These are phyloP conservation scores for Hortiboletus rubellus DNA, from an alignment of 1,284 basidiomycete species.

Conservation along the genomic window DNA sequence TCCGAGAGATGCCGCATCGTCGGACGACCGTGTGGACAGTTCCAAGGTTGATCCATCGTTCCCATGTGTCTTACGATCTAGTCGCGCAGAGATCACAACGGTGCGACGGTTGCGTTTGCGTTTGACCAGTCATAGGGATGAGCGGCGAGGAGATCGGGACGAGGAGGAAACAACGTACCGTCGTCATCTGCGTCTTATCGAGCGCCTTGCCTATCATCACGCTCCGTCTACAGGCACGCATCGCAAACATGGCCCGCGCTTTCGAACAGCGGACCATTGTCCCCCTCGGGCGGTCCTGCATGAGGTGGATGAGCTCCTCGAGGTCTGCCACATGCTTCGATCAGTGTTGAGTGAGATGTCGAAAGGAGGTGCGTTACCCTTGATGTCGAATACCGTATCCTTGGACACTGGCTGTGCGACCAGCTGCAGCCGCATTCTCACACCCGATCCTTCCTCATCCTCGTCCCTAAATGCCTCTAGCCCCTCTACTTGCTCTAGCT, in stretches of 20 bases:
- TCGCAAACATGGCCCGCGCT: slow-evolving; percentile 95
- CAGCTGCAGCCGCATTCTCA: slow-evolving; percentile 62
- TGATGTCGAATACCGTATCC: slow-evolving; percentile 74
- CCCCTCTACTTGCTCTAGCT: slow-evolving; percentile 59
- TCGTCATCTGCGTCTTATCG: slow-evolving; percentile 75
- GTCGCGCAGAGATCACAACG: too few relatives aligned
- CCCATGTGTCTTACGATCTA: slow-evolving; percentile 93
- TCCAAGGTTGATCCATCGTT: slow-evolving; percentile 96
- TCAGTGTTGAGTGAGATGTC: not conserved
- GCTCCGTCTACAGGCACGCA: slow-evolving; percentile 92
- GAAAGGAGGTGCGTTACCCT: slow-evolving; percentile 37
- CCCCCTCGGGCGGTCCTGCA: slow-evolving; percentile 75
- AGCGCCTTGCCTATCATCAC: slow-evolving; percentile 94
- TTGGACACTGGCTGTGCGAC: slow-evolving; percentile 91
- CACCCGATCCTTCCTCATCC: not conserved
- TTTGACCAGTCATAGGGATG: not conserved
- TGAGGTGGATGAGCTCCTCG: slow-evolving; percentile 88
- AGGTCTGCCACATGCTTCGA: slow-evolving; percentile 61
- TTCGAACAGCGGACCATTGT: slow-evolving; percentile 90
- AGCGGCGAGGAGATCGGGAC: not conserved
- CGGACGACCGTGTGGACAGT: slow-evolving; percentile 94
- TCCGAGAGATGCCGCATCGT: slow-evolving; percentile 86
- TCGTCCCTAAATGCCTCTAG: slow-evolving; percentile 35
- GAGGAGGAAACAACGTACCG: slow-evolving; percentile 45
- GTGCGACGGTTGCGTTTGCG: not conserved